Conservation (phyloP, 2,329 filamentous ascomycete genomes). For the Fusarium longipes region DNA sequence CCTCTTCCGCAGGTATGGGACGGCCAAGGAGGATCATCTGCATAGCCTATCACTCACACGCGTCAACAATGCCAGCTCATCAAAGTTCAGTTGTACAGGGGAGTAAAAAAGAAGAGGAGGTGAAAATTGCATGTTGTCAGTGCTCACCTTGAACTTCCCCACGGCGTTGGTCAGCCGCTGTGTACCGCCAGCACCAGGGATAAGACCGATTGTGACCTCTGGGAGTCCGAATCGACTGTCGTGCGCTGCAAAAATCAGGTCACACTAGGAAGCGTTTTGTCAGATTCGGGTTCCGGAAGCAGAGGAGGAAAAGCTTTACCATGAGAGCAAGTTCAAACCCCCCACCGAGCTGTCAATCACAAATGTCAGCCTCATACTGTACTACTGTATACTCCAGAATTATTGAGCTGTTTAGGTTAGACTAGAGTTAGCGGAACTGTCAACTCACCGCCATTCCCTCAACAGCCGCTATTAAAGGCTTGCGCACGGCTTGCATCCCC, state of each 20-base stretch:
- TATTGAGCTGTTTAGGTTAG: not conserved
- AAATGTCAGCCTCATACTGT: slow-evolving; percentile 7
- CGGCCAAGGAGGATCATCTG: slow-evolving; percentile 49
- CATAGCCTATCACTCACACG: slow-evolving; percentile 45
- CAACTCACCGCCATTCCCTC: slow-evolving; percentile 61
- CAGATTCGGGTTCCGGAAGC: slow-evolving; percentile 8
- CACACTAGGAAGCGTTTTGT: slow-evolving; percentile 48
- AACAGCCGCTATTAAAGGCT: slow-evolving; percentile 62
- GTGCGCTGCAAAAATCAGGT: slow-evolving; percentile 53
- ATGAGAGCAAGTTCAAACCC: slow-evolving; percentile 63
- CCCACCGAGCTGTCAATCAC: slow-evolving; percentile 57
- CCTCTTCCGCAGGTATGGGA: slow-evolving; percentile 45
- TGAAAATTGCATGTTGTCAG: not conserved
- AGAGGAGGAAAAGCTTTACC: slow-evolving; percentile 44
- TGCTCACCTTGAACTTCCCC: slow-evolving; percentile 54
- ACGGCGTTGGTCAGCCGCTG: slow-evolving; percentile 55
- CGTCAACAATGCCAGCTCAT: not conserved
- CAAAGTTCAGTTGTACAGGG: not conserved
- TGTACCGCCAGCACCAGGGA: slow-evolving; percentile 56
- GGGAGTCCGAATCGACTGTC: slow-evolving; percentile 54
- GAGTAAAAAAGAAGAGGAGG: not conserved
- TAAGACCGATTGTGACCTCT: slow-evolving; percentile 55
- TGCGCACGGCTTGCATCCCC: slow-evolving; percentile 52
- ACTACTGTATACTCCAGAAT: not conserved
- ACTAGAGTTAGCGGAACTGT: not conserved